Conservation (phyloP, 2,329 filamentous ascomycete genomes). For the Bipolaris sorokiniana region DNA sequence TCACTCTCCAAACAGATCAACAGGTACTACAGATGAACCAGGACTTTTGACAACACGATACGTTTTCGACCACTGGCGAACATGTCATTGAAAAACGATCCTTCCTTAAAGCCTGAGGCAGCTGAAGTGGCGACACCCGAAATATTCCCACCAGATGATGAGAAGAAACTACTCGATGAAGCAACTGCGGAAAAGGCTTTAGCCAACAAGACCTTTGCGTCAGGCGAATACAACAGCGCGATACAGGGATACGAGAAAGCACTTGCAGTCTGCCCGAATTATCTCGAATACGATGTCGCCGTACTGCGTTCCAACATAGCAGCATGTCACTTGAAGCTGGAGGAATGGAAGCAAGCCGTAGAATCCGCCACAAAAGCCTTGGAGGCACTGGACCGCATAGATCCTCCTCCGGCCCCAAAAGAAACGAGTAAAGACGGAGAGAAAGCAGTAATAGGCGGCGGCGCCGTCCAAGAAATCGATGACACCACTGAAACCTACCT, state of each 20-base stretch:
- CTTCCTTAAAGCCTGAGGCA: slow-evolving; percentile 6
- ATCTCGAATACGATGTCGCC: slow-evolving; percentile 85
- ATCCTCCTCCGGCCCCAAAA: slow-evolving; percentile 49
- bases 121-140: slow-evolving; percentile 23
- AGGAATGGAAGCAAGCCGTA: slow-evolving; percentile 83
- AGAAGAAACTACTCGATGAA: slow-evolving; percentile 66
- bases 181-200: slow-evolving; percentile 74
- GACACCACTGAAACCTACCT: slow-evolving; percentile 51
- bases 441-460: slow-evolving; percentile 57
- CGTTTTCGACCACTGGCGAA: not conserved
- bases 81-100: slow-evolving; percentile 18
- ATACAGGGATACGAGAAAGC: slow-evolving; percentile 84
- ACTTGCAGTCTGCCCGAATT: slow-evolving; percentile 76
- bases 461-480: slow-evolving; percentile 66
- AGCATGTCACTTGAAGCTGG: slow-evolving; percentile 83
- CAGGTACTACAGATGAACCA: slow-evolving; percentile 5
- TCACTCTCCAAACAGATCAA: slow-evolving; percentile 32
- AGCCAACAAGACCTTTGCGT: slow-evolving; percentile 80
- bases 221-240: slow-evolving; percentile 74
- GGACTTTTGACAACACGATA: not conserved
- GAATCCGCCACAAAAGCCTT: slow-evolving; percentile 75
- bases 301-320: slow-evolving; percentile 88
- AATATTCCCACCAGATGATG: slow-evolving; percentile 44
- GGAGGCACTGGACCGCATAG: slow-evolving; percentile 71
- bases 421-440: slow-evolving; percentile 50